Base-by-base conservation (phyloP, 371 early-diverging fungal genomes). In the Vittaforma corneae region DNA sequence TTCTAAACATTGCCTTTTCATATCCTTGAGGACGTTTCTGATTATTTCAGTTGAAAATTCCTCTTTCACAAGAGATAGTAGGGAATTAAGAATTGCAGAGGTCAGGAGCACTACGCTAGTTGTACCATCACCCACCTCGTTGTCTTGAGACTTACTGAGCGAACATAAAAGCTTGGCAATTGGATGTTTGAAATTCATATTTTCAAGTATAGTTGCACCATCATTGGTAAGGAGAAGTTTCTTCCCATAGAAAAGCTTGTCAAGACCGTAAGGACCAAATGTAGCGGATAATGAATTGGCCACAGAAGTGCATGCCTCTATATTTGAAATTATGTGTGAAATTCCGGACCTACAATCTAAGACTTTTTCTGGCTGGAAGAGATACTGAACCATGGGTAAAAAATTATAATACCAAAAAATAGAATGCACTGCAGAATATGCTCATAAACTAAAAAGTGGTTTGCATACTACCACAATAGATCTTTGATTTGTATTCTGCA, bases 41-140 rank as follows among this genome's bases (percentile, higher is more conserved):
- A 97, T 91, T 28, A 86, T 84, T 67, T 91, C 88, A 38, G 95
- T 90, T 65, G 88, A 84, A 51, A 93, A 89, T 59, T 89, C 88
- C 71, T 93, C 93, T 79, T 94, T 94, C 65, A 96, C 84, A 65
- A 88, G 86, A 62, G 85, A 82, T 71, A 91, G 92, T 51, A 93
- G 85, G 71, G 89, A 88, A 74, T 88, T 87, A 69, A 98, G 82
- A 20, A 98, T 84, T 79, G 94, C 94, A 56, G 89, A 90, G 38
- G 97, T 92, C 35, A 97, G 83, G 33, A 98, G 82, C 14, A 95
- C 93, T 11, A 97, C 97, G 81, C 90, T 90, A 11, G 99, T 98
- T 29, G 99, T 98, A 67, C 99, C 99, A 79, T 98, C 99, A 62
- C 99, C 99, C 38, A 76, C 92, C 83, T 96, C 96, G n/a, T 90